Evolutionary conservation across 345 rosid genomes (phyloP), one percentile per base, ranked within the genome.

Genomic region (Citrus glauca): DNA sequence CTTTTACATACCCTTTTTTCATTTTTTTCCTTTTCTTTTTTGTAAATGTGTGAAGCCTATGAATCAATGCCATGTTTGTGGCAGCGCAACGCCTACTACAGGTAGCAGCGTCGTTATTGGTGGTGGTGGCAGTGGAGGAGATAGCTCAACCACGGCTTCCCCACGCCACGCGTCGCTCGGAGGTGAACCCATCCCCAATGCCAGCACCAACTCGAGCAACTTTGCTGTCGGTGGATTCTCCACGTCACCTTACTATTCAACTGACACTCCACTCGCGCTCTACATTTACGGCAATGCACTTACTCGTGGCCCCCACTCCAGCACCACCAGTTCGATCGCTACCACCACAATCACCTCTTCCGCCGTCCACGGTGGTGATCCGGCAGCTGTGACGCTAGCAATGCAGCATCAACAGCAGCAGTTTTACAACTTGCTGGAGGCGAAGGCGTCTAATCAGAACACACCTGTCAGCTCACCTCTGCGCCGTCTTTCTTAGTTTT

Each of bases 21-120:
- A 53, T 53, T 5, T 53, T 53, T 4, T 6, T 11, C 24, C 25
- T 25, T 4, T 61, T 0, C 13, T 25, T 11, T 64, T 30, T 7
- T 1, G 1, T 7, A 1, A 30, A 14, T 14, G 61, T 30, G 48
- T 10, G 24, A 72, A 86, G 85, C 65, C 80, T 22, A 20, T 48
- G 76, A 83, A 70, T 53, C 74, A 78, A 30, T 88, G 89, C 67
- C 84, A 79, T 66, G 76, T 82, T n/a, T 88, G 87, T 69, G 87
- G 87, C 17, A 24, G 66, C 14, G 81, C 81, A 78, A 70, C 77
- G 72, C 55, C 48, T 17, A 27, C 88, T 20, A 78, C 86, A 19
- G 76, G 80, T 56, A 82, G 85, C 72, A 77, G 86, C 84, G 71
- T 81, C 8, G 78, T 78, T 27, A 53, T 79, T 22, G 81, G 65